Evolutionary conservation across 2,329 filamentous ascomycete species (phyloP), one percentile per base, ranked within the genome.

Genomic region (Pestalotiopsis sp.): DNA sequence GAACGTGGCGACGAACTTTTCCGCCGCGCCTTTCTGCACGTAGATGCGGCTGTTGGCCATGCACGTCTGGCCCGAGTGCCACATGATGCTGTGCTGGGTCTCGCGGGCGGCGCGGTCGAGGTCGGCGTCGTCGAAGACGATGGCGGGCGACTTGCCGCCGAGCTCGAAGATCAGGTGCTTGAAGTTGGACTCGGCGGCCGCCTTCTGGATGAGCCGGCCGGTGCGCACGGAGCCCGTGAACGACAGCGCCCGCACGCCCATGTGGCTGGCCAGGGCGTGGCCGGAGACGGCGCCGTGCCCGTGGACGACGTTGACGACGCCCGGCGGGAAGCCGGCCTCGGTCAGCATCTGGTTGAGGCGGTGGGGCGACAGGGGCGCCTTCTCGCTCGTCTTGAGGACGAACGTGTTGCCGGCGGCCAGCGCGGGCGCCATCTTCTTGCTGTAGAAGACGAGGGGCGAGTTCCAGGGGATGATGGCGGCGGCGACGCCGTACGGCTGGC

Each of bases 141-240:
- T 78, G 17, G 88, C 83, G 0, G 90, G 90, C 0, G 85, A 88
- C 77, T 92, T 92, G 61, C 91, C 91, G n/a, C 90, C 91, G 0
- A 90, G 87, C 78, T 92, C 90, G 20, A 92, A 83, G 2, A 87
- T 88, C 11, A 91, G 85, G 74, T 90, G 90, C 80, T 92, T 92
- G 73, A 90, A 77, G 70, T 87, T 88, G 4, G 85, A 92, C 1
- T 86, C 82, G 4, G 90, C 86, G 0, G 92, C 91, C 76, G 88
- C 86, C 75, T 92, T 91, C 87, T 93, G 92, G 66, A 95, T 93
- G 66, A 90, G 83, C 68, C 89, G 87, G 1, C 91, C 93, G 0
- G 92, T 93, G 2, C 83, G 84, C 1, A 90, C 92, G 9, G 89
- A 92, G 36, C 93, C 93, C 0, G 93, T 95, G 73, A 96, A 96